Base-by-base conservation (phyloP, 495 filamentous ascomycete species). In the Lophium mytilinum region DNA sequence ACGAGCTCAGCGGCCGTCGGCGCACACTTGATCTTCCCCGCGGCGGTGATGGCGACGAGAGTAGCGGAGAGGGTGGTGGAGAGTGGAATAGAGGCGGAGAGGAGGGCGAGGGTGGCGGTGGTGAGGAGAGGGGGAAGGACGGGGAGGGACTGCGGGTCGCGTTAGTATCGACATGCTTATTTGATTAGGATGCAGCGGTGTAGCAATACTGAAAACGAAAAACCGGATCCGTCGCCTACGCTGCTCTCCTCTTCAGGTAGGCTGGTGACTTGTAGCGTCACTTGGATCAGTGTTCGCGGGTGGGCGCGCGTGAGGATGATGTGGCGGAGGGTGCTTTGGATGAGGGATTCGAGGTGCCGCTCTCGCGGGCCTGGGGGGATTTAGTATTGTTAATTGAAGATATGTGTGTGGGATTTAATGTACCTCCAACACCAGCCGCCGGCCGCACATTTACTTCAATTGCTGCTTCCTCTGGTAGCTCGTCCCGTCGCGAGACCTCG, bases 391-490 rank as follows among this genome's bases (percentile, higher is more conserved):
- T 30, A 30, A 30, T 30, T 30, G 71, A 71, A 18, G 72, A 66
- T 45, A 73, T 63, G 41, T 72, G 55, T 50, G 69, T 63, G 61
- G 21, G 8, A 72, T 19, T 14, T 5, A 39, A 40, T 73, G 71
- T 73, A 86, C 93, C 85, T 75, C 88, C 90, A 55, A 94, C 86
- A 49, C 90, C 90, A 57, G 79, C 80, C 40, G 86, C 84, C 35
- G 91, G 91, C 68, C 92, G 84, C 61, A 98, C 82, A 68, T 90
- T 84, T 34, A 97, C 87, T 69, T 97, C 93, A 52, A 98, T 75
- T 50, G 83, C 83, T 21, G 93, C 88, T 73, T 96, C 90, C 71
- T 94, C 88, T 14, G 93, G 86, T 52, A 89, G 81, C 62, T 95
- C 85, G 65, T 96, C 92, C 61, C 88, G 80, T 61, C 90, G 83